Conservation (phyloP, 352 stramenopile species). For the Phytophthora idaei region DNA sequence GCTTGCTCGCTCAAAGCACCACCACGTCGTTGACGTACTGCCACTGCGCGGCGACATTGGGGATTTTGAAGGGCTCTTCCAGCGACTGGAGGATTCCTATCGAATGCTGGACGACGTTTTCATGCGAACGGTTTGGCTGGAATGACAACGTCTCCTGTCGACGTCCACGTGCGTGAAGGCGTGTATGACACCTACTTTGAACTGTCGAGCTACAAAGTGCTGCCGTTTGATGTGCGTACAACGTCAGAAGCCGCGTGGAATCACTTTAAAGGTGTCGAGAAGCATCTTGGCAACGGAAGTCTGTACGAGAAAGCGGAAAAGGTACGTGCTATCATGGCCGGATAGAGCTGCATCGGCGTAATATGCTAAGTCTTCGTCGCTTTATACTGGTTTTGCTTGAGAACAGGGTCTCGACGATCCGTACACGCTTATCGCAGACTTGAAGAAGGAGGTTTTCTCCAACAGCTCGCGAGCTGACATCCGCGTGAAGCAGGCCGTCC, state of each 20-base stretch:
- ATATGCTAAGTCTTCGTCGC: neutral
- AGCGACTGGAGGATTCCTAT: conserved; percentile 20
- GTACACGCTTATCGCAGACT: conserved; percentile 40
- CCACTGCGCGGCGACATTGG: conserved; percentile 20
- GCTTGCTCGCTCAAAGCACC: conserved; percentile 2
- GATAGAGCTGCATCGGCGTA: neutral
- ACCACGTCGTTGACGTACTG: conserved; percentile 12
- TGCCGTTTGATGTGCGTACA: conserved; percentile 30
- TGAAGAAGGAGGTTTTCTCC: conserved; percentile 29
- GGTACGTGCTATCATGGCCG: conserved; percentile 23
- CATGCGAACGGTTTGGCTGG: conserved; percentile 23
- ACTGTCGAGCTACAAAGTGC: conserved; percentile 32
- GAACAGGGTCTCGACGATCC: conserved; percentile 31
- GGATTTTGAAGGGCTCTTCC: conserved; percentile 30
- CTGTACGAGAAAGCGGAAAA: conserved; percentile 39
- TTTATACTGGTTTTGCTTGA: neutral
- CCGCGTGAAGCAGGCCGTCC: conserved; percentile 31
- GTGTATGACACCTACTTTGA: conserved; percentile 30
- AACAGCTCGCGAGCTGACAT: conserved; percentile 27
- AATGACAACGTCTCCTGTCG: conserved; percentile 25
- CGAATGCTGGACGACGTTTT: conserved; percentile 34
- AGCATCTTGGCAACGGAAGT: conserved; percentile 32
- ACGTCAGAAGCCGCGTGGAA: conserved; percentile 28
- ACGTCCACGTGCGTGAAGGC: conserved; percentile 28
- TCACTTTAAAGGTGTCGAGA: conserved; percentile 36